Conservation (phyloP, 179 eudicot genomes). For the Drosera spatulata region DNA sequence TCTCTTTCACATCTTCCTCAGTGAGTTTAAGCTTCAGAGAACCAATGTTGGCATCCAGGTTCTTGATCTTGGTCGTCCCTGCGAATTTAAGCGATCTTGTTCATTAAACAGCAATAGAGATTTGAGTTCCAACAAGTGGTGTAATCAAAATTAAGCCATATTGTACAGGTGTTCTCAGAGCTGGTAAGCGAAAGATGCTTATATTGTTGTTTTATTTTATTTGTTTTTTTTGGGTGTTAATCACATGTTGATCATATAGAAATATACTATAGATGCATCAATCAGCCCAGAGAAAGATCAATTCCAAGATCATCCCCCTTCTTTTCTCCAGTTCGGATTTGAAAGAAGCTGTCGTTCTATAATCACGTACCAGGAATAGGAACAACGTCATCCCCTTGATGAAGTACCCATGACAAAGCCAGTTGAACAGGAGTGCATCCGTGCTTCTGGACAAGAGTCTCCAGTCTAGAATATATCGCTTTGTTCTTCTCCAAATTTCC, state of each 20-base stretch:
- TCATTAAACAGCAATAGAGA: not conserved
- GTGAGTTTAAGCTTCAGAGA: slow-evolving; percentile 37
- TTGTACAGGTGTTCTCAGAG: too few relatives aligned
- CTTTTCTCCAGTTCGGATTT: too few relatives aligned
- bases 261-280: too few relatives aligned
- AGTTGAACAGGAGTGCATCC: slow-evolving; percentile 48
- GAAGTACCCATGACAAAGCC: slow-evolving; percentile 53
- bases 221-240: too few relatives aligned
- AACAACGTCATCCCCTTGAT: slow-evolving; percentile 52
- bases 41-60: slow-evolving; percentile 37
- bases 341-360: not conserved
- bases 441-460: slow-evolving; percentile 30
- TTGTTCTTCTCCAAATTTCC: slow-evolving; percentile 49
- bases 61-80: slow-evolving; percentile 55
- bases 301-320: too few relatives aligned
- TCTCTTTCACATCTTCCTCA: slow-evolving; percentile 6
- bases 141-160: too few relatives aligned
- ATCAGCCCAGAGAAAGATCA: too few relatives aligned
- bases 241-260: too few relatives aligned
- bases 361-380: slow-evolving; percentile 49
- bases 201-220: too few relatives aligned
- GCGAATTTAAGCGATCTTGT: not conserved
- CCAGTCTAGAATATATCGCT: slow-evolving; percentile 27
- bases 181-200: too few relatives aligned
- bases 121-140: too few relatives aligned